Percentiles rank a stretch among this genome's conserved stretches.
These are phyloP conservation scores for Pseudognaphalium luteoalbum DNA, from an alignment of 129 eudicot genomes.

Conservation along the genomic window DNA sequence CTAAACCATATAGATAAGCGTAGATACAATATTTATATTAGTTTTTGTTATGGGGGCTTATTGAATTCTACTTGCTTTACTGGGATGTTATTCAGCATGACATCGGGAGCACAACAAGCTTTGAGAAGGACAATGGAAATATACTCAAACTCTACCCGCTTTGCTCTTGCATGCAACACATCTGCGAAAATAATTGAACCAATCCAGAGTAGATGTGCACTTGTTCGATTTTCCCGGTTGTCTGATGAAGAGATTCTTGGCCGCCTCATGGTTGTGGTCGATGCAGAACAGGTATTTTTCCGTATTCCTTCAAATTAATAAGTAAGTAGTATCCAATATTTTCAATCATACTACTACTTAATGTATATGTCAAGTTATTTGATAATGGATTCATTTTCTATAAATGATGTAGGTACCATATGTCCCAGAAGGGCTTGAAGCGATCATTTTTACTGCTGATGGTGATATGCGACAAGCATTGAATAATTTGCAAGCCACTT, in stretches of 20 bases:
- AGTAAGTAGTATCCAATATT: neutral
- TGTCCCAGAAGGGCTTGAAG: conserved; percentile 94
- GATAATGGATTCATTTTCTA: too few species aligned
- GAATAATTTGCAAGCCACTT: conserved; percentile 94
- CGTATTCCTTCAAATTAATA: neutral
- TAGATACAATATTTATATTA: neutral
- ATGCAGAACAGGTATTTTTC: conserved; percentile 68
- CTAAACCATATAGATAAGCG: neutral
- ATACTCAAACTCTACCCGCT: conserved; percentile 92
- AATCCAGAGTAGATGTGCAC: conserved; percentile 98
- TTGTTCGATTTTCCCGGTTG: conserved; percentile 87
- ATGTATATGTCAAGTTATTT: neutral
- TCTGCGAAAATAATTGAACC: conserved; percentile 97
- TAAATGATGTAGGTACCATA: conserved; percentile 58
- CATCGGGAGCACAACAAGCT: conserved; percentile 99
- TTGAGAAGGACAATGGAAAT: conserved; percentile 98
- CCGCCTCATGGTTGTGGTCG: conserved; percentile 86
- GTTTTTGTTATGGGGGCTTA: conserved; percentile 2
- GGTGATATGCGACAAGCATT: conserved; percentile 98
- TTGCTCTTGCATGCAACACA: conserved; percentile 98
- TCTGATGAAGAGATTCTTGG: conserved; percentile 96
- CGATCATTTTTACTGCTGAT: conserved; percentile 95
- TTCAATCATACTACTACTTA: neutral
- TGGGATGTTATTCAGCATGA: conserved; percentile 65
- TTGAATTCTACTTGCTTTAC: conserved; percentile 17